Evolutionary conservation across 768 basidiomycete species (phyloP).

Genomic region (Kwoniella newhampshirensis): DNA sequence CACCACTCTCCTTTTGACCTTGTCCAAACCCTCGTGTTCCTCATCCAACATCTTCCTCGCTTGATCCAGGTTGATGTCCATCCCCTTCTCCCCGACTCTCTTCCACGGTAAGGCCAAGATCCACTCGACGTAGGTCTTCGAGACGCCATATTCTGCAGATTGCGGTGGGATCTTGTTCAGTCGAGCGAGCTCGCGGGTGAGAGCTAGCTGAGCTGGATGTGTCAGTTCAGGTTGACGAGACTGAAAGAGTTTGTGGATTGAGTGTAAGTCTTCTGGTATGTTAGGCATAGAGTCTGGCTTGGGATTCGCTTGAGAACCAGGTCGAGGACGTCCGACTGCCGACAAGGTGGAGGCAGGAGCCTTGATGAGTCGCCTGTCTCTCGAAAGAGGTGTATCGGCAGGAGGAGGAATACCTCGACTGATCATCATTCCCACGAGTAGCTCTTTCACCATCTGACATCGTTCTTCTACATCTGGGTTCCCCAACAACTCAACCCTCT

Average conservation of each 20-base stretch:
- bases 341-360: background rate
- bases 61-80: conserved; percentile 52
- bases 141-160: conserved; percentile 86
- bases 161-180: conserved; percentile 84
- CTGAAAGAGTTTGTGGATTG: conserved; percentile 28
- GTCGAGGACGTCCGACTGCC: background rate
- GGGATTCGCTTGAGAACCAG: background rate
- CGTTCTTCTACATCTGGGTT: conserved; percentile 33
- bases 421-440: conserved; percentile 22
- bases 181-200: conserved; percentile 76
- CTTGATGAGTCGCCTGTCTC: conserved; percentile 1
- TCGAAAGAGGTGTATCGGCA: background rate
- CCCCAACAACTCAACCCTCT: conserved; percentile 40
- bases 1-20: conserved; percentile 84
- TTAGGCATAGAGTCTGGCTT: background rate
- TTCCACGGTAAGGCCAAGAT: conserved; percentile 79
- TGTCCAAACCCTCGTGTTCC: conserved; percentile 89
- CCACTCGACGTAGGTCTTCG: conserved; percentile 75
- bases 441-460: conserved; percentile 22
- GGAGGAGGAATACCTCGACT: conserved; percentile 14
- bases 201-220: conserved; percentile 56
- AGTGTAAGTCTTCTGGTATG: conserved; percentile 51
- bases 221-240: conserved; percentile 26
- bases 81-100: conserved; percentile 28
- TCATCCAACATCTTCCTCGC: conserved; percentile 79